phyloP scores from a whole-genome alignment of 352 stramenopile species.

The Phytophthora idaei region DNA sequence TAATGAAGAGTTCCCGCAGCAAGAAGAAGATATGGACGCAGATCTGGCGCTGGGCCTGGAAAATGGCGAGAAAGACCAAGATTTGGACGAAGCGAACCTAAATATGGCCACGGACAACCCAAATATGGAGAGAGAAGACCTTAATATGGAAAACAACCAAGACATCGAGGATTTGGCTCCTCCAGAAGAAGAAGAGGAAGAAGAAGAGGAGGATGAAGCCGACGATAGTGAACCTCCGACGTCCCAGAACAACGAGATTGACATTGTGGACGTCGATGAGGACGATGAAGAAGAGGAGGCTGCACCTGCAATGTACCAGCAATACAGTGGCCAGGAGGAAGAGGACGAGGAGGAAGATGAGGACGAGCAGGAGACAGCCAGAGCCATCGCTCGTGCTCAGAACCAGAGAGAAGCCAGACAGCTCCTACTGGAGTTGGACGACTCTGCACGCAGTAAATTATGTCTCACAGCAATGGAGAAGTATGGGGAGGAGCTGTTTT shows the following conservation, averaged over 20 bases:
- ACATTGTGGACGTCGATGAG: constrained; percentile 46
- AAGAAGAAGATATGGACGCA: constrained; percentile 37
- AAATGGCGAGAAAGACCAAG: constrained; percentile 12
- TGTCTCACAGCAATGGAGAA: constrained; percentile 68
- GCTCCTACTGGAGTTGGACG: constrained; percentile 56
- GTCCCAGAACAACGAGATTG: constrained; percentile 43
- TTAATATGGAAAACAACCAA: constrained; percentile 13
- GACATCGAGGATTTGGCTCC: constrained; percentile 24
- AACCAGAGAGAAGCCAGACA: constrained; percentile 60
- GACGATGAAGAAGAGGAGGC: constrained; percentile 35
- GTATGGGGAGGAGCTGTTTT: constrained; percentile 71
- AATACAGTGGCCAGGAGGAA: constrained; percentile 18
- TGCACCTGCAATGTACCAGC: constrained; percentile 9
- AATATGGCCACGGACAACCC: constrained; percentile 9
- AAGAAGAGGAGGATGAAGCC: constrained; percentile 17
- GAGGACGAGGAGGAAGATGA: constrained; percentile 50
- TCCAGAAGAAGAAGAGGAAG: constrained; percentile 20
- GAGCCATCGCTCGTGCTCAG: constrained; percentile 42
- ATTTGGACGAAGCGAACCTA: constrained; percentile 17
- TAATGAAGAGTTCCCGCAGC: constrained; percentile 40
- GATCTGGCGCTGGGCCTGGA: constrained; percentile 28
- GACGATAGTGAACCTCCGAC: constrained; percentile 24
- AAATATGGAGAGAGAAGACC: constrained; percentile 1
- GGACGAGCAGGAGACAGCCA: constrained; percentile 33
- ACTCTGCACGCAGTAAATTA: constrained; percentile 60